A percentile compares a stretch with the other conserved stretches of the same genome.
Conservation (phyloP, 345 rosid genomes). For the Mercurialis annua region DNA sequence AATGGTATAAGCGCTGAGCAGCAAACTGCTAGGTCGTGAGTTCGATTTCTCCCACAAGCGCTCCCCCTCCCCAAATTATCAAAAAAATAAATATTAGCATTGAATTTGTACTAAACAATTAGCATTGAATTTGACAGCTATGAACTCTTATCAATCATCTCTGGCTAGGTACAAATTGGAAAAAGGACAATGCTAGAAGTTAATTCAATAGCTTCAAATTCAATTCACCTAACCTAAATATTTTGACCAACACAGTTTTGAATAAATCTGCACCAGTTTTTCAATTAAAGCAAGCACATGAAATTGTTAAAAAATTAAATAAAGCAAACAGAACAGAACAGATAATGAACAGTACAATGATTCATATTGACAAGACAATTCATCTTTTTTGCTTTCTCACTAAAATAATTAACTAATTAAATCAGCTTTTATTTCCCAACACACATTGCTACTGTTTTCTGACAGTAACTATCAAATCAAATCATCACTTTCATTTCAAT, state of each 20-base stretch:
- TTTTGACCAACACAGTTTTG: neutral
- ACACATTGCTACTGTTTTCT: constrained; percentile 20
- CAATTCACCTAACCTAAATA: neutral
- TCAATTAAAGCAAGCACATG: neutral
- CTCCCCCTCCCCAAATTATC: no score
- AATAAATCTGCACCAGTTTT: neutral
- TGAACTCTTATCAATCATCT: no score
- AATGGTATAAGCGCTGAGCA: no score
- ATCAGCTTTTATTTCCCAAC: constrained; percentile 32
- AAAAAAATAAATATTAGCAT: no score
- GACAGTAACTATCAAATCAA: constrained; percentile 41
- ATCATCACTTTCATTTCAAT: constrained; percentile 19
- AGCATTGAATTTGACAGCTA: no score
- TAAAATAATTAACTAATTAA: constrained; percentile 19
- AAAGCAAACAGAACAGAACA: constrained; percentile 14
- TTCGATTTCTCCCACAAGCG: no score
- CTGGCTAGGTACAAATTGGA: neutral
- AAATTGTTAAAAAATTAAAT: no score
- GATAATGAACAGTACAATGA: constrained; percentile 37
- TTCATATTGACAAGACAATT: constrained; percentile 46
- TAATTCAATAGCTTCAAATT: neutral
- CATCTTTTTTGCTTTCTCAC: constrained; percentile 37
- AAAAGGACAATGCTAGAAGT: neutral
- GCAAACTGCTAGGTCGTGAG: no score
- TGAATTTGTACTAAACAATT: no score